Base-by-base conservation (phyloP, 2,329 filamentous ascomycete species). In the Colletotrichum orbiculare region DNA sequence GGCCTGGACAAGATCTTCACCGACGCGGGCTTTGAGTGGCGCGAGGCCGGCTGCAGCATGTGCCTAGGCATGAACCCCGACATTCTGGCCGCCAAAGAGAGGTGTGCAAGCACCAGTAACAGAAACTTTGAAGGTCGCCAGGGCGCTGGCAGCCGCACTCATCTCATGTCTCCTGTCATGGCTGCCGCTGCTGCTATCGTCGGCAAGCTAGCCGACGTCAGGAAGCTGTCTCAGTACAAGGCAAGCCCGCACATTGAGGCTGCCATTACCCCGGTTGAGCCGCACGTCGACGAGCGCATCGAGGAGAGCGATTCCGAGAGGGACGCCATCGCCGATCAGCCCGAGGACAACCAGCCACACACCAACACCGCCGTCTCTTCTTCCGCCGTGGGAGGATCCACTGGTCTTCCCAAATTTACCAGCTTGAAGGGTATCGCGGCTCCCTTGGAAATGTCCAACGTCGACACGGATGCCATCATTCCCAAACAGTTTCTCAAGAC, bases 401-500 rank as follows among this genome's bases (percentile, higher is more conserved):
- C 57, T 12, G 94, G 94, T 53, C 89, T 97, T 68, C 89, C 93
- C 69, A 93, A 93, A 75, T 98, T 98, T 81, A 89, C 87, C 33
- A 86, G 88, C 50, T 87, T 96, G 71, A 95, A 91, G 80, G 96
- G 95, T 63, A 90, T 95, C 69, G 93, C 94, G 1, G 96, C 94
- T 10, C 93, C 93, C 2, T 82, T 99, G 78, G 92, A 97, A 68
- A 89, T 91, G 72, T 85, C 91, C 70, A 99, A 99, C 77, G 89
- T 97, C 72, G 96, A 99, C 82, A 99, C 96, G n/a, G 96, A 99
- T 74, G 95, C 95, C 75, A 97, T 98, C 79, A 99, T 99, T 71
- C 96, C 96, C 69, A 99, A 99, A 81, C 96, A 99, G 78, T 99
- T 98, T 83, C 87, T 99, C 69, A 99, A 98, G 84, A 99, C 96